A percentile compares a stretch with the other conserved stretches of the same genome.
Conservation (phyloP, 805 yeast species). For the Metschnikowia colocasiae region DNA sequence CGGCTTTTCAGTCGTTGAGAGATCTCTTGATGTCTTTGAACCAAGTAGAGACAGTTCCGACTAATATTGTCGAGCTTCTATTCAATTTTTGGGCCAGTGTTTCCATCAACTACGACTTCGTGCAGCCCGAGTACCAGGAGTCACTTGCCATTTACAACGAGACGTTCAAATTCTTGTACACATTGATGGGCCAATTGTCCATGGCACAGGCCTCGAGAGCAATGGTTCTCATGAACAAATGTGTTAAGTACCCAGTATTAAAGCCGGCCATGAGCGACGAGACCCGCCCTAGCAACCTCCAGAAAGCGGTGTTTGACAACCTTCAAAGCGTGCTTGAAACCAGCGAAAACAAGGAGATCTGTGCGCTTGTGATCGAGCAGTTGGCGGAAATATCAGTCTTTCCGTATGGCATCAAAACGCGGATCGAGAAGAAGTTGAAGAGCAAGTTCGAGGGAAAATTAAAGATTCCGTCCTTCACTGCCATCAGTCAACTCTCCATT, state of each 20-base stretch:
- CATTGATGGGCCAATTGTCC: slow-evolving; percentile 32
- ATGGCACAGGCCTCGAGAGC: slow-evolving; percentile 43
- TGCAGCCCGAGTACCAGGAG: slow-evolving; percentile 53
- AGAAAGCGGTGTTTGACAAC: slow-evolving; percentile 51
- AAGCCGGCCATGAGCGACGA: slow-evolving; percentile 56
- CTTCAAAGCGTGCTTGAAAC: slow-evolving; percentile 30
- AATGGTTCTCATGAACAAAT: slow-evolving; percentile 57
- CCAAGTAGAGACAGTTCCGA: slow-evolving; percentile 4
- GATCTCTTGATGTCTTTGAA: slow-evolving; percentile 41
- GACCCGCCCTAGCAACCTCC: slow-evolving; percentile 54
- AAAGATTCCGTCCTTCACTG: slow-evolving; percentile 62
- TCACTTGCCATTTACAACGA: slow-evolving; percentile 53
- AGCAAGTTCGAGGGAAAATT: slow-evolving; percentile 31
- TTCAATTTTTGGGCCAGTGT: slow-evolving; percentile 50
- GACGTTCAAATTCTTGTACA: slow-evolving; percentile 49
- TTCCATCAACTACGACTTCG: slow-evolving; percentile 39
- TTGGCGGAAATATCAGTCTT: slow-evolving; percentile 49
- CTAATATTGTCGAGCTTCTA: slow-evolving; percentile 33
- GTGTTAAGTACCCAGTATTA: slow-evolving; percentile 70
- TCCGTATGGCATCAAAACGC: slow-evolving; percentile 58
- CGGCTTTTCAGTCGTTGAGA: slow-evolving; percentile 52
- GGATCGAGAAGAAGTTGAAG: slow-evolving; percentile 52
- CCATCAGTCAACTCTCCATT: slow-evolving; percentile 50
- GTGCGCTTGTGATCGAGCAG: slow-evolving; percentile 49
- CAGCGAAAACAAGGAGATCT: slow-evolving; percentile 27